Conservation (phyloP, 202 grass and related monocot genomes). For the Setaria viridis region DNA sequence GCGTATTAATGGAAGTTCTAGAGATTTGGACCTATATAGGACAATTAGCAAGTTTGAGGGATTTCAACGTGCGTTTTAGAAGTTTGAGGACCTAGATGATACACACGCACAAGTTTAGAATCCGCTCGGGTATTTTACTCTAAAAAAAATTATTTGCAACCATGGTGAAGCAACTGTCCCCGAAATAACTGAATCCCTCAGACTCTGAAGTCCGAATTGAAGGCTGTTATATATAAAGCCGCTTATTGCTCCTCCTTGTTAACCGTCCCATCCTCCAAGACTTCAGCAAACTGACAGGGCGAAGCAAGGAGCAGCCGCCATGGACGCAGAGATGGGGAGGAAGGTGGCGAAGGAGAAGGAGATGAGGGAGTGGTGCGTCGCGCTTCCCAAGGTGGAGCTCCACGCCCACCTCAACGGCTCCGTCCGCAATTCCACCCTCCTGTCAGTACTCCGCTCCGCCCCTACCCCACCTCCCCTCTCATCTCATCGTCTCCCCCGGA, state of each 20-base stretch:
- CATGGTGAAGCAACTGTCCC: not conserved
- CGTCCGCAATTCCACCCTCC: slow-evolving; percentile 86
- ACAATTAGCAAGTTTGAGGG: too few relatives aligned
- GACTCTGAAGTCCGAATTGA: not conserved
- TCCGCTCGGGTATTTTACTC: too few relatives aligned
- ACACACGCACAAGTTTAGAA: too few relatives aligned
- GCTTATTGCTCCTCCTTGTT: not conserved
- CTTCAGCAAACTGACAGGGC: slow-evolving; percentile 2
- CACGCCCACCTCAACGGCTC: slow-evolving; percentile 98
- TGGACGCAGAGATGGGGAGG: slow-evolving; percentile 39
- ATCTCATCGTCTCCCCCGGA: not conserved
- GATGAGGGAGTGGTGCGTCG: slow-evolving; percentile 78
- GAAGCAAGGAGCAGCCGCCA: slow-evolving; percentile 42
- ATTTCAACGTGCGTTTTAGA: too few relatives aligned
- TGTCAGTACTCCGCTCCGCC: slow-evolving; percentile 60
- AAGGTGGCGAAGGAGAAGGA: slow-evolving; percentile 42
- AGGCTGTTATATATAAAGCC: not conserved
- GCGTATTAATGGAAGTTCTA: too few relatives aligned
- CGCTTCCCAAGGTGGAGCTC: slow-evolving; percentile 95
- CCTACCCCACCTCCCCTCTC: slow-evolving; percentile 18
- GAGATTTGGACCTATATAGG: too few relatives aligned
- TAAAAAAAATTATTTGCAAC: not conserved
- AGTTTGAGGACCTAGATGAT: too few relatives aligned
- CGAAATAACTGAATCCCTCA: not conserved
- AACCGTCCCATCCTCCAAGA: not conserved